Conservation (phyloP, 225 moss, liverwort and hornwort species). For the Bryoerythrophyllum caledonicum region DNA sequence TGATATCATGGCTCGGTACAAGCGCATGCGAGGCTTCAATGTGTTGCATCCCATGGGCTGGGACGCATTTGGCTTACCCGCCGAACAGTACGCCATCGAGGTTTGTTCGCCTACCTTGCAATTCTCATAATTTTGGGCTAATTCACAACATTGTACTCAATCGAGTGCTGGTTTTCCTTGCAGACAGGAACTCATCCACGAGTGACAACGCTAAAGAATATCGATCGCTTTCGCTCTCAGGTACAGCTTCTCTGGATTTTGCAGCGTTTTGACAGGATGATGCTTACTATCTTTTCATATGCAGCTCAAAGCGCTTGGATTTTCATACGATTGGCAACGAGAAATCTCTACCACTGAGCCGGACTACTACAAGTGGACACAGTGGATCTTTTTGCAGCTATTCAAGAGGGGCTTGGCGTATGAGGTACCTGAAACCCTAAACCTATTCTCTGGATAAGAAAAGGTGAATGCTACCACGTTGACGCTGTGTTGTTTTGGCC, state of each 20-base stretch:
- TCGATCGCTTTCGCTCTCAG: constrained; percentile 87
- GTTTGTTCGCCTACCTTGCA: constrained; percentile 34
- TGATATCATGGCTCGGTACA: constrained; percentile 88
- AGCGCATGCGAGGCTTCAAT: constrained; percentile 91
- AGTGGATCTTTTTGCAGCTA: constrained; percentile 94
- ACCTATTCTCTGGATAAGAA: not conserved
- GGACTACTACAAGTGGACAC: constrained; percentile 98
- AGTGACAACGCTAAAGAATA: constrained; percentile 81
- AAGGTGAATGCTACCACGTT: constrained; percentile 8
- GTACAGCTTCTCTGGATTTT: constrained; percentile 26
- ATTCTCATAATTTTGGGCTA: not conserved
- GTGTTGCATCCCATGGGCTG: constrained; percentile 98
- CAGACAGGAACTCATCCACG: constrained; percentile 99
- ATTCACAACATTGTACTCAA: too few relatives aligned
- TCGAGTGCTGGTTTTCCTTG: constrained; percentile 13
- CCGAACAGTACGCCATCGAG: constrained; percentile 98
- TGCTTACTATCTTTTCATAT: constrained; percentile 10
- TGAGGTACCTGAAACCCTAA: constrained; percentile 52
- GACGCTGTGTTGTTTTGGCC: constrained; percentile 35
- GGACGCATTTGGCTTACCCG: constrained; percentile 97
- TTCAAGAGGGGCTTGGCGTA: constrained; percentile 89
- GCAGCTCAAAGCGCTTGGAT: constrained; percentile 90
- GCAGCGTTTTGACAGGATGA: not conserved
- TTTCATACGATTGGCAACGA: constrained; percentile 97
- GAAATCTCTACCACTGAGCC: constrained; percentile 96